Evolutionary conservation across 352 stramenopile genomes (phyloP), one percentile per base, ranked within the genome.

Genomic region (Peronosclerospora sorghi): DNA sequence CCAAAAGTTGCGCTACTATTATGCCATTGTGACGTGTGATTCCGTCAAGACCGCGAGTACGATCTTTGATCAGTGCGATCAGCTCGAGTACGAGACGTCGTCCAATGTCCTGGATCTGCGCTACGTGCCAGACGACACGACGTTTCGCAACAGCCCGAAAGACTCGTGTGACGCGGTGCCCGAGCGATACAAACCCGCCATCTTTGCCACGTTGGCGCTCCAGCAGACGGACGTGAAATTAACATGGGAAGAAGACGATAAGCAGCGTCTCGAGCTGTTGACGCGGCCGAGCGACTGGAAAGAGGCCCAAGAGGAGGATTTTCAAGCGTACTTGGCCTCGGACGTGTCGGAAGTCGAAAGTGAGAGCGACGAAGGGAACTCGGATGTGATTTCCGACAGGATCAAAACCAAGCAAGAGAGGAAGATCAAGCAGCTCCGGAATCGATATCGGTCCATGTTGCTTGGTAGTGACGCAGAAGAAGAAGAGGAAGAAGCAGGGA

Each of bases 1-100:
- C 34, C 87, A 96, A 43, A 98, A 98, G 62, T 71, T 99, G 26
- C 88, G 93, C 51, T 99, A 99, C 65, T 98, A 98, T 57, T 98
- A 98, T 73, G 96, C 95, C 4, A 71, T 98, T 14, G 90, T 95
- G 9, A 93, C 90, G 32, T 98, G 95, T 70, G 74, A 95, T 42
- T 90, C 71, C 18, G 66, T 90, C 23, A 82, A 90, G 40, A 91
- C 92, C 7, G 90, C 96, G 20, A 83, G 93, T 27, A 66, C 76
- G 20, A 91, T 97, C 32, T 98, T 98, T 47, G 76, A 95, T 46
- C 81, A 94, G 62, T 95, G 95, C 17, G 95, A 99, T 56, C 94
- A 96, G 37, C 81, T 98, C 47, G 96, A 99, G 63, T 97, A 98
- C 62, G 95, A 98, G 58, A 91, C 94, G 34, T 98, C 92, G 7